phyloP scores from a whole-genome alignment of 2,329 filamentous ascomycete genomes.

The Tothia fuscella region DNA sequence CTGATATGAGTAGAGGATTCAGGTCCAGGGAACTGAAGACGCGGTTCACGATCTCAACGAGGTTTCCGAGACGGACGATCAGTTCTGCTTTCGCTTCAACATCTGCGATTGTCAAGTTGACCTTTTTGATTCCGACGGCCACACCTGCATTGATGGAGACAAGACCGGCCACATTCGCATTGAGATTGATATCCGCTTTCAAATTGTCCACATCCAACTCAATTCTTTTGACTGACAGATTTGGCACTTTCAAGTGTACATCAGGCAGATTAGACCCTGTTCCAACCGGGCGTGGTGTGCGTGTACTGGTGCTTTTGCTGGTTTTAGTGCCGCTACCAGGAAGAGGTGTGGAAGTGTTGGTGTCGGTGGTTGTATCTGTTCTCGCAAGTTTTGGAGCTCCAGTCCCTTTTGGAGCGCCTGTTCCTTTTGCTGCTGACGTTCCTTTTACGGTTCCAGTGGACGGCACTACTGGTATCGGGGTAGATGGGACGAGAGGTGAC shows the following conservation, averaged over 20 bases:
- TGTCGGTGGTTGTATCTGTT: too few relatives aligned
- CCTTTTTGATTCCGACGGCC: slow-evolving; percentile 32
- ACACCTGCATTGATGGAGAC: slow-evolving; percentile 42
- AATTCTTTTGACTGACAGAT: slow-evolving; percentile 46
- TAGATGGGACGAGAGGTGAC: too few relatives aligned
- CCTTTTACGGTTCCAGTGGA: too few relatives aligned
- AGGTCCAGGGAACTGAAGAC: slow-evolving; percentile 48
- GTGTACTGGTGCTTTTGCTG: not conserved
- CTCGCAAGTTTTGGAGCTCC: too few relatives aligned
- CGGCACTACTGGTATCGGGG: too few relatives aligned
- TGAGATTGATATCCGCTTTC: slow-evolving; percentile 47
- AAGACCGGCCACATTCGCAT: slow-evolving; percentile 46
- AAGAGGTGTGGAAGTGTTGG: too few relatives aligned
- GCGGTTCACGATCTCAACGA: slow-evolving; percentile 50
- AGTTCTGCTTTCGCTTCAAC: slow-evolving; percentile 48
- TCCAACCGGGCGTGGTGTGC: too few relatives aligned
- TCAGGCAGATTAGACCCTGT: slow-evolving; percentile 36
- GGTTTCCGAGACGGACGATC: slow-evolving; percentile 46
- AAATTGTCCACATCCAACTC: slow-evolving; percentile 49
- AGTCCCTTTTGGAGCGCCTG: too few relatives aligned
- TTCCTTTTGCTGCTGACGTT: too few relatives aligned
- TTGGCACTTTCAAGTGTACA: slow-evolving; percentile 45
- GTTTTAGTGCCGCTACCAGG: not conserved
- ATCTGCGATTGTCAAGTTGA: slow-evolving; percentile 51
- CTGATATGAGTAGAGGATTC: slow-evolving; percentile 46